A percentile compares a stretch with the other conserved stretches of the same genome.
These are phyloP conservation scores for Pichia scutulata DNA, from an alignment of 805 yeast genomes.

Conservation along the genomic window DNA sequence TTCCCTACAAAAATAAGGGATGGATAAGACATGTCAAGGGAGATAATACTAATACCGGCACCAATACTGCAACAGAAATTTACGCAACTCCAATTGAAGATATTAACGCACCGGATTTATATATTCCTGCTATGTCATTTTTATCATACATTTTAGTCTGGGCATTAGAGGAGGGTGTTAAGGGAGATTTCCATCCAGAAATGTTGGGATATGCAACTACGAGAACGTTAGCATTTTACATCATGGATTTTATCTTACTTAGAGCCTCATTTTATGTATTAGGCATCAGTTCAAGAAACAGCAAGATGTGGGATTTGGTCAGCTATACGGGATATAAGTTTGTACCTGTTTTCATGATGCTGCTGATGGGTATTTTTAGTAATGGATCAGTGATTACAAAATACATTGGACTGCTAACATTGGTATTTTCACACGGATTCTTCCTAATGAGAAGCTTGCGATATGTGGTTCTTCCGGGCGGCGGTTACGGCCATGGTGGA, in stretches of 20 bases:
- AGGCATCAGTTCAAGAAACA: slow-evolving; percentile 50
- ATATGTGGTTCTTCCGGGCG: slow-evolving; percentile 59
- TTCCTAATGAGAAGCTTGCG: slow-evolving; percentile 65
- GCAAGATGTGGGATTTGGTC: slow-evolving; percentile 64
- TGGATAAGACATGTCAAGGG: slow-evolving; percentile 61
- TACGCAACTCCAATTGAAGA: slow-evolving; percentile 80
- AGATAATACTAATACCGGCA: slow-evolving; percentile 18
- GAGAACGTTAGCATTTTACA: slow-evolving; percentile 73
- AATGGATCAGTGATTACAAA: slow-evolving; percentile 28
- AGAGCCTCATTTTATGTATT: slow-evolving; percentile 79
- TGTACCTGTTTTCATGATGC: slow-evolving; percentile 61
- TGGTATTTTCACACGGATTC: slow-evolving; percentile 51
- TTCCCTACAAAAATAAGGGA: slow-evolving; percentile 79
- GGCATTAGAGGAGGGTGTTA: slow-evolving; percentile 78
- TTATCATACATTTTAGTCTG: slow-evolving; percentile 79
- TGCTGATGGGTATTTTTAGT: slow-evolving; percentile 38
- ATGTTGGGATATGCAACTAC: slow-evolving; percentile 81
- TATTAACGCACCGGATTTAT: slow-evolving; percentile 91
- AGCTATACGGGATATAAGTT: slow-evolving; percentile 94
- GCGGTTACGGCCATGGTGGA: slow-evolving; percentile 36
- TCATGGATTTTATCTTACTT: slow-evolving; percentile 67
- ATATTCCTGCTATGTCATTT: slow-evolving; percentile 90
- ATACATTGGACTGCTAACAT: slow-evolving; percentile 33
- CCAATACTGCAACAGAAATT: slow-evolving; percentile 20
- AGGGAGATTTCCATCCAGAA: slow-evolving; percentile 90